Percentiles rank a stretch among this genome's conserved stretches.
These are phyloP conservation scores for Penicillium herquei DNA, from an alignment of 495 filamentous ascomycete genomes.

Conservation along the genomic window DNA sequence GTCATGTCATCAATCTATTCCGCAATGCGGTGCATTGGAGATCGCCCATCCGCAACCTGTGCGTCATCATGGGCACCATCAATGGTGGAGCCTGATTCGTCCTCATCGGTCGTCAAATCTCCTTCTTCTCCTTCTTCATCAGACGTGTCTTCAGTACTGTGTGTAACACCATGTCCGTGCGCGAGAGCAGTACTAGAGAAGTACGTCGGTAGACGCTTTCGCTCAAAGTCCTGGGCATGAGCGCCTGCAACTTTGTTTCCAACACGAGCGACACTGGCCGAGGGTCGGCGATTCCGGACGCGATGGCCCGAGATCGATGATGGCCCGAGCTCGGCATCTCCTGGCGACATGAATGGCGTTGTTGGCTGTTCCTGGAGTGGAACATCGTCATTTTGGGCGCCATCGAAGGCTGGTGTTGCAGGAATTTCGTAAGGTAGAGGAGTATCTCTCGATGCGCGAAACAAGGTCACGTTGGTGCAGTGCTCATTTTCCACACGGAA, in stretches of 20 bases:
- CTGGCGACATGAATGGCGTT: conserved; percentile 22
- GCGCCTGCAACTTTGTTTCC: conserved; percentile 66
- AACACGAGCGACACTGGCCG: conserved; percentile 44
- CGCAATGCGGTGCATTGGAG: conserved; percentile 11
- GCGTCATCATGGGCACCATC: conserved; percentile 3
- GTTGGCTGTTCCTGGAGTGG: conserved; percentile 32
- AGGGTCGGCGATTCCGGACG: conserved; percentile 26
- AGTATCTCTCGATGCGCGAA: conserved; percentile 78
- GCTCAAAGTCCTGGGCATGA: conserved; percentile 86
- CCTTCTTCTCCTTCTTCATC: conserved; percentile 32
- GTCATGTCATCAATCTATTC: conserved; percentile 6
- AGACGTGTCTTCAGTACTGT: conserved; percentile 29
- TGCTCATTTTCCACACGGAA: conserved; percentile 98
- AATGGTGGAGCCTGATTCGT: conserved; percentile 10
- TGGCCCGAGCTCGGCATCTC: conserved; percentile 33
- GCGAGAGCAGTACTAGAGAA: conserved; percentile 21
- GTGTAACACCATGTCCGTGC: conserved; percentile 15
- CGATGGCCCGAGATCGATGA: conserved; percentile 24
- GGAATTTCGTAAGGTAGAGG: conserved; percentile 71
- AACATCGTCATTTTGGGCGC: conserved; percentile 20
- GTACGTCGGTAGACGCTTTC: conserved; percentile 54
- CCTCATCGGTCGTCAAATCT: conserved; percentile 17
- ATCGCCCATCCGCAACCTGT: neutral
- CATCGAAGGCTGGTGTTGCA: conserved; percentile 25
- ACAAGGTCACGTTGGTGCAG: conserved; percentile 79